Evolutionary conservation across 345 rosid species (phyloP), one percentile per base, ranked within the genome.

Genomic region (Populus euphratica): DNA sequence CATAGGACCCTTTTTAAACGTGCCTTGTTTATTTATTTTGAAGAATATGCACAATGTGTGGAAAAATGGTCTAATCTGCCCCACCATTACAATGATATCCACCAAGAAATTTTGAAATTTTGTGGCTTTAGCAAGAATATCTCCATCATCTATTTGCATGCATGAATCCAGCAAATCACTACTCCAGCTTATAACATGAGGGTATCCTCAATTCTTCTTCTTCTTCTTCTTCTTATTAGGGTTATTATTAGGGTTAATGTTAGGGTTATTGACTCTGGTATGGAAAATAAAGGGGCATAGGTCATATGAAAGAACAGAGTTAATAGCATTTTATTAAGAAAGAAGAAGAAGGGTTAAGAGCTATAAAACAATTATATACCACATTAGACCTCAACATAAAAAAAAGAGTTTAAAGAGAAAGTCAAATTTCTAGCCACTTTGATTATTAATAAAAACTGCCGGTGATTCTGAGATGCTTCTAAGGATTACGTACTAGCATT

Each of bases 51-150:
- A 38, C 16, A 33, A 16, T 1, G 27, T 6, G 72, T 64, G 50
- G 75, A 70, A 75, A 79, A 64, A 29, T 41, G 1, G 68, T 36
- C 11, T 17, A 14, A 25, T 52, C 38, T 62, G 47, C 61, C 79
- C 82, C 79, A 80, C 82, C 78, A 38, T 31, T 29, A 21, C 59
- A 75, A 70, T 50, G 66, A 16, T 64, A 39, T 39, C 72, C 73
- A 80, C 82, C 14, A 38, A 5, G 56, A 80, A 25, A 36, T 6
- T 31, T 39, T 31, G 56, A 80, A 25, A 36, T 6, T 31, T 39
- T 31, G 73, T 59, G 73, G 73, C 21, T 54, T 54, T 31, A 73
- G 36, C 44, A 14, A 44, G 12, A 21, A 8, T 2, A n/a, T 56
- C 27, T 23, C 10, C 27, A 59, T 23, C 4, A 12, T 20, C 29